These are phyloP conservation scores for Selaginella moellendorffii DNA, from an alignment of 75 land plant species.

Conservation along the genomic window DNA sequence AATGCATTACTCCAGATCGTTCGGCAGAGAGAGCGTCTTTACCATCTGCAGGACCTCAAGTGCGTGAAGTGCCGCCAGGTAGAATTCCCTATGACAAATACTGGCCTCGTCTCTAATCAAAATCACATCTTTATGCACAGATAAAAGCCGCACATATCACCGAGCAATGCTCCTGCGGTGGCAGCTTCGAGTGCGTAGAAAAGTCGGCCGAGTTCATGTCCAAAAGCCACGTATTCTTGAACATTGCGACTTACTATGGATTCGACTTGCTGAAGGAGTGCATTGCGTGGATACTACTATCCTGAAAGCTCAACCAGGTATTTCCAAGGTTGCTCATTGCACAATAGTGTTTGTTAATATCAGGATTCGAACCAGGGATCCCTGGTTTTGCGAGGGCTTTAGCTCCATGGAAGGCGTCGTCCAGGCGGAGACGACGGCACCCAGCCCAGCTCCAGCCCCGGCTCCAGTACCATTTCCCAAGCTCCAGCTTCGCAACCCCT, in stretches of 20 bases:
- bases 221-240: conserved; percentile 56
- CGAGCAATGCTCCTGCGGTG: conserved; percentile 55
- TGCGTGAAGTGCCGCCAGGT: conserved; percentile 66
- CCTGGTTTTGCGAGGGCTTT: too few relatives aligned
- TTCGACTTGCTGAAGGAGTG: conserved; percentile 63
- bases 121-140: not conserved
- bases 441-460: too few relatives aligned
- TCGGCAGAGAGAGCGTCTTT: conserved; percentile 85
- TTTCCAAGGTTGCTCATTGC: too few relatives aligned
- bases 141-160: not conserved
- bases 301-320: too few relatives aligned
- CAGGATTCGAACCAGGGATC: too few relatives aligned
- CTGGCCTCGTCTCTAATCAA: not conserved
- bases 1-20: conserved; percentile 85
- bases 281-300: conserved; percentile 73
- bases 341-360: too few relatives aligned
- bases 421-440: not conserved
- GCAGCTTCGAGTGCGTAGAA: conserved; percentile 68
- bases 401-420: not conserved
- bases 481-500: conserved; percentile 55
- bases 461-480: not conserved
- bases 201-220: conserved; percentile 41
- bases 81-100: not conserved
- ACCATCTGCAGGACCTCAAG: conserved; percentile 81
- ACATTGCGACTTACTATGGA: conserved; percentile 50